Base-by-base conservation (phyloP, 2,329 filamentous ascomycete species). In the Eurotiales sp. region DNA sequence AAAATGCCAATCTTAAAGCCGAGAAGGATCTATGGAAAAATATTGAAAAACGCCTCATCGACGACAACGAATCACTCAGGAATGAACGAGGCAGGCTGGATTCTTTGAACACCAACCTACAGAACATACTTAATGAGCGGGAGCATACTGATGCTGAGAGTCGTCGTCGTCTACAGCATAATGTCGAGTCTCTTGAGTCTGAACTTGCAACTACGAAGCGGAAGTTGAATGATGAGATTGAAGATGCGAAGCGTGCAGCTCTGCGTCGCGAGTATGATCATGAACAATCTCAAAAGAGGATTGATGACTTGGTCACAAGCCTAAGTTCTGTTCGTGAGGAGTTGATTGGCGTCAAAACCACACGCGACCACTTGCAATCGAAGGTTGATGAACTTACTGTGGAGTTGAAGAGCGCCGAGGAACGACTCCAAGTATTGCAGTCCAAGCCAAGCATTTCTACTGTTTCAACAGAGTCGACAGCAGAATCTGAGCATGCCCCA, bases 11-110 rank as follows among this genome's bases (percentile, higher is more conserved):
- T 63, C 80, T 96, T 29, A 96, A 95, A 68, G 91, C 92, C 0
- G 92, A 97, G 70, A 96, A 96, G 72, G 87, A 90, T 32, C 78
- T 99, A 8, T 96, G 88, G 87, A 95, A 93, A 73, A 89, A 87
- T 51, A 95, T 96, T 29, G 91, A 97, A 66, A 86, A 88, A 56
- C 85, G 95, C 47, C 77, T 97, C 39, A 87, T 83, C 56, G 89
- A 93, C 61, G 91, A 97, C 64, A 96, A 93, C 57, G 90, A 96
- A 63, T 83, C 75, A 17, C 76, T 97, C 11, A 80, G 87, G 37
- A 88, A 95, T 54, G 93, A 99, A 67, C 88, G 90, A 58, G 83
- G 85, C 41, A 82, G 91, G 25, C 80, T 97, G 4, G 95, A 92
- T 69, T 85, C 84, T 51, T 78, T 96, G 27, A 82, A 96, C 41